phyloP scores from a whole-genome alignment of 1,139 yeast genomes.

The Pichia sp. region DNA sequence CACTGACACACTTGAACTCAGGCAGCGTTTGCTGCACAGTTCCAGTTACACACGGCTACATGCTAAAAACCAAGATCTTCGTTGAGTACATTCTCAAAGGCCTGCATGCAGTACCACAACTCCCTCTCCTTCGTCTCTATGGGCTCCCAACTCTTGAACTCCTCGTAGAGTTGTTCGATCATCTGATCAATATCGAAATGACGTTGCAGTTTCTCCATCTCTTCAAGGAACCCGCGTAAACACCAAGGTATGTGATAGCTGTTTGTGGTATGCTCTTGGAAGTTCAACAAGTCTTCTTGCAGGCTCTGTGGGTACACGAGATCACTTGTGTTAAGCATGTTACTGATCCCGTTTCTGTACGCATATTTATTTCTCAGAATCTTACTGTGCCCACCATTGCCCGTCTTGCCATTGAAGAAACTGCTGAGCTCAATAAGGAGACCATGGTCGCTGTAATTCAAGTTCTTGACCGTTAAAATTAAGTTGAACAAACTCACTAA shows the following conservation, averaged over 20 bases:
- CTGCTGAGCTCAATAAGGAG: slow-evolving; percentile 45
- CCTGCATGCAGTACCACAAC: slow-evolving; percentile 30
- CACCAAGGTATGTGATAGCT: slow-evolving; percentile 57
- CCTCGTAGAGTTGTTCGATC: slow-evolving; percentile 29
- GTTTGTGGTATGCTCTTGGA: slow-evolving; percentile 43
- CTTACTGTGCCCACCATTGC: slow-evolving; percentile 46
- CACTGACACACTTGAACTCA: too few relatives aligned
- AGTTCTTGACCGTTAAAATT: slow-evolving; percentile 41
- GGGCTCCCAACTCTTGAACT: slow-evolving; percentile 38
- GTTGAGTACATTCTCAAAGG: slow-evolving; percentile 15
- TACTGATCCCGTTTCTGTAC: slow-evolving; percentile 43
- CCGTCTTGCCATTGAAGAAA: slow-evolving; percentile 41
- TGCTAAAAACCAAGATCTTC: too few relatives aligned
- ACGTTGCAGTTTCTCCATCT: slow-evolving; percentile 38
- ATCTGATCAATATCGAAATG: slow-evolving; percentile 33
- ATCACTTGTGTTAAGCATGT: slow-evolving; percentile 45
- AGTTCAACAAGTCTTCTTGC: slow-evolving; percentile 35
- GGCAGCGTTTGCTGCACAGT: too few relatives aligned
- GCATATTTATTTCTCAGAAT: slow-evolving; percentile 46
- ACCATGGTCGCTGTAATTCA: slow-evolving; percentile 46
- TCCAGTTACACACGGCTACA: too few relatives aligned
- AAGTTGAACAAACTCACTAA: slow-evolving; percentile 39
- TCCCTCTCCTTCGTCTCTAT: slow-evolving; percentile 34
- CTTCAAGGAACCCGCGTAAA: slow-evolving; percentile 45
- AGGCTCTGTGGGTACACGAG: slow-evolving; percentile 32